Evolutionary conservation across 768 basidiomycete genomes (phyloP).

Genomic region (Lactarius vividus): DNA sequence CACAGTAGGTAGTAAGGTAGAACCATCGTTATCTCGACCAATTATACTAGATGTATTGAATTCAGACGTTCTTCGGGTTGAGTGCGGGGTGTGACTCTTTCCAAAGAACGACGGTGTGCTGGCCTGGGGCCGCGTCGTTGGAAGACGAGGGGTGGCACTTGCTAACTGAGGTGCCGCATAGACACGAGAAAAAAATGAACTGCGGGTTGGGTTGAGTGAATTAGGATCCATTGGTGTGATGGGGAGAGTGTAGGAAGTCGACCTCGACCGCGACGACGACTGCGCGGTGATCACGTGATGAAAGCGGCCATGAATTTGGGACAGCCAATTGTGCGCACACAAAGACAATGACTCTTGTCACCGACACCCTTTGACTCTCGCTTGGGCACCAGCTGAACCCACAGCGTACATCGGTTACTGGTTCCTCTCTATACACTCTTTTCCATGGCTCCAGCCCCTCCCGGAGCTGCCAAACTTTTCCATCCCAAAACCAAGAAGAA

Average conservation of each 20-base stretch:
- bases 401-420: constrained; percentile 13
- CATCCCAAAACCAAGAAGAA: constrained; percentile 28
- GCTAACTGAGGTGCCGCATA: constrained; percentile 9
- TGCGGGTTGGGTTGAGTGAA: constrained; percentile 8
- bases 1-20: not conserved
- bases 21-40: not conserved
- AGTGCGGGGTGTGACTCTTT: constrained; percentile 10
- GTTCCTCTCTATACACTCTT: not conserved
- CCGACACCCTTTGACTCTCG: constrained; percentile 1
- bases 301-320: not conserved
- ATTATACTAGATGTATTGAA: not conserved
- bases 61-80: constrained; percentile 10
- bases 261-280: not conserved
- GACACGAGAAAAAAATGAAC: constrained; percentile 17
- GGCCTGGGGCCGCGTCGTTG: not conserved
- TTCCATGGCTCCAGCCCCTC: constrained; percentile 23
- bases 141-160: not conserved
- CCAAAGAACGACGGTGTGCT: constrained; percentile 19
- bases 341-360: constrained; percentile 5
- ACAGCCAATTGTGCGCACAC: not conserved
- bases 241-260: not conserved
- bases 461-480: constrained; percentile 25
- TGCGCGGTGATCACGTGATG: constrained; percentile 14
- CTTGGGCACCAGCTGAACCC: constrained; percentile 4
- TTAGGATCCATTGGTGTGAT: constrained; percentile 9